These are phyloP conservation scores for Penicillium corylophilum DNA, from an alignment of 2,329 filamentous ascomycete genomes.

Conservation along the genomic window DNA sequence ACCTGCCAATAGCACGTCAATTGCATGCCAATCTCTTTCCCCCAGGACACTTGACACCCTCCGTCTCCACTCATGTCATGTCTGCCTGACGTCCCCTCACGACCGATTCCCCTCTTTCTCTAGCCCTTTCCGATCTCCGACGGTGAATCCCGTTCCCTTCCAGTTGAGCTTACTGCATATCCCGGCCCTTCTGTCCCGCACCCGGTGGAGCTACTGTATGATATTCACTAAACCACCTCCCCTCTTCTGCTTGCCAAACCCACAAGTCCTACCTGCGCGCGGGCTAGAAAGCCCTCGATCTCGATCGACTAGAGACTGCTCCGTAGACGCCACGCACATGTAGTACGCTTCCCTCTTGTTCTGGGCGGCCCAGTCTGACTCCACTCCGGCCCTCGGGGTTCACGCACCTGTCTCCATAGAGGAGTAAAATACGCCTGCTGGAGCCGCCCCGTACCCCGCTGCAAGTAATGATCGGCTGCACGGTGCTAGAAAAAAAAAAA, in stretches of 20 bases:
- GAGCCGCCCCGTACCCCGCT: constrained; percentile 5
- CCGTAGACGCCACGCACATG: constrained; percentile 8
- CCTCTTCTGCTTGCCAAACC: background rate
- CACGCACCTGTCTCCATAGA: background rate
- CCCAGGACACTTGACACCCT: background rate
- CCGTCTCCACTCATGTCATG: background rate
- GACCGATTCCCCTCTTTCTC: background rate
- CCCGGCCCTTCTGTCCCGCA: background rate
- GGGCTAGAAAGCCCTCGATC: background rate
- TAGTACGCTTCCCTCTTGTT: constrained; percentile 2
- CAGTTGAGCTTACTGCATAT: background rate
- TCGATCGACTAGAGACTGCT: constrained; percentile 6
- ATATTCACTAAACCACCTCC: background rate
- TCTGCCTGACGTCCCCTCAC: background rate
- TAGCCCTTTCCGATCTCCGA: background rate
- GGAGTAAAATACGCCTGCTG: background rate
- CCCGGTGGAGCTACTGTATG: background rate
- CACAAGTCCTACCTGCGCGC: background rate
- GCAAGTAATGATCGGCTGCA: constrained; percentile 15
- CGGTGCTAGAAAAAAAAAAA: constrained; percentile 1
- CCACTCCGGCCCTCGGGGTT: constrained; percentile 8
- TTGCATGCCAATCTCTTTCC: background rate
- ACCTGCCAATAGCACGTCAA: background rate
- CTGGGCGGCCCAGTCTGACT: constrained; percentile 1
- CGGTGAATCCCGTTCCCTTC: background rate